These are phyloP conservation scores for Misopates orontium DNA, from an alignment of 257 asterid genomes.

Conservation along the genomic window DNA sequence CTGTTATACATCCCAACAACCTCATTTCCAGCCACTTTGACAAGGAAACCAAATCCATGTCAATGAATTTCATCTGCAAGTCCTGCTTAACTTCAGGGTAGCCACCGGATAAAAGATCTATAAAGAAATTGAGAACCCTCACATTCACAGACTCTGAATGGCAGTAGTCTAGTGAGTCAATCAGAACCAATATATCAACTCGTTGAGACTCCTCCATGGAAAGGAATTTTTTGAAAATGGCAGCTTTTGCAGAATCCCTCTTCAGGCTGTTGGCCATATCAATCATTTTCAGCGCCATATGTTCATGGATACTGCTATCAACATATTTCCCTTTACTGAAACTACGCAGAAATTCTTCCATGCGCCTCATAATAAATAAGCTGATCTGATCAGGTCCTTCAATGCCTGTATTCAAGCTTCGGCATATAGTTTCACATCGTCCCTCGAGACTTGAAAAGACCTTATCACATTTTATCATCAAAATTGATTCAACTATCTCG, in stretches of 20 bases:
- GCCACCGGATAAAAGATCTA: constrained; percentile 70
- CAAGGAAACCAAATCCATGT: constrained; percentile 60
- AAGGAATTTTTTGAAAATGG: constrained; percentile 54
- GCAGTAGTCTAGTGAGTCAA: constrained; percentile 75
- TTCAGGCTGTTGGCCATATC: constrained; percentile 64
- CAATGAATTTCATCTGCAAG: constrained; percentile 69
- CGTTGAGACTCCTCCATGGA: constrained; percentile 58
- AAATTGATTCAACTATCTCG: constrained; percentile 70
- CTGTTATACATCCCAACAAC: constrained; percentile 64
- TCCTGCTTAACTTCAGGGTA: constrained; percentile 54
- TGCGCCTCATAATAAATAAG: constrained; percentile 67
- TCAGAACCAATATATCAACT: constrained; percentile 69
- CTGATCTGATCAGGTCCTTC: constrained; percentile 68
- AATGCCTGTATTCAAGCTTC: constrained; percentile 52
- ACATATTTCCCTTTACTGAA: constrained; percentile 40
- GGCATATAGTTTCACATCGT: constrained; percentile 64
- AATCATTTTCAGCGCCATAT: constrained; percentile 57
- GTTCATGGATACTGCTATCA: constrained; percentile 65
- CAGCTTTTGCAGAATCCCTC: constrained; percentile 50
- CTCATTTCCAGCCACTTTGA: constrained; percentile 85
- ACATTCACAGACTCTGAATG: constrained; percentile 70
- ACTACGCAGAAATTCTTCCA: constrained; percentile 70
- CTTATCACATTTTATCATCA: constrained; percentile 71
- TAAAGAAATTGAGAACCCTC: constrained; percentile 79
- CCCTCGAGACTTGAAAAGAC: constrained; percentile 68